Evolutionary conservation across 225 moss, liverwort and hornwort genomes (phyloP).

Genomic region (Physcomitrium patens): DNA sequence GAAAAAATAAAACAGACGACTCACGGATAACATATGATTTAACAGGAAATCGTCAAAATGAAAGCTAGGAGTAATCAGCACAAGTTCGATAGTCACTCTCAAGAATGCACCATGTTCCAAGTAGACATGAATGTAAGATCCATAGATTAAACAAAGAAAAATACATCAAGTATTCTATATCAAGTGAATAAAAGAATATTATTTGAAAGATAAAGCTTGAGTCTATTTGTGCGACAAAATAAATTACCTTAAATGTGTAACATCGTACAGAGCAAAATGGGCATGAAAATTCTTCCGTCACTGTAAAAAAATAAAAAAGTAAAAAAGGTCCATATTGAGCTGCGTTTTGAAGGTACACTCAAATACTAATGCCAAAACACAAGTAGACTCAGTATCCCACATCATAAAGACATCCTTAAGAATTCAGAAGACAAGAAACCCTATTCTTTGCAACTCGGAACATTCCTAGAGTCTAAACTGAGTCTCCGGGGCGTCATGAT

Average conservation of each 20-base stretch:
- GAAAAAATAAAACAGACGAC: conserved; percentile 2
- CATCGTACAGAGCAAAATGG: conserved; percentile 88
- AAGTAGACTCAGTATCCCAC: conserved; percentile 1
- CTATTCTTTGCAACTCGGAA: not conserved
- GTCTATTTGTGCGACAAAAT: not conserved
- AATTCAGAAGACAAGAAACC: no score
- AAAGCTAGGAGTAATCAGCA: not conserved
- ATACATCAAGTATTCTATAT: no score
- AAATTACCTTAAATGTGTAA: conserved; percentile 80
- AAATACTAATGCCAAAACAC: no score
- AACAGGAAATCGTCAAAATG: conserved; percentile 15
- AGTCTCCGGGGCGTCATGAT: conserved; percentile 4
- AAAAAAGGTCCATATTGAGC: conserved; percentile 5
- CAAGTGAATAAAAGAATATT: no score
- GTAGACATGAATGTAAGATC: not conserved
- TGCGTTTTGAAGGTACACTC: not conserved
- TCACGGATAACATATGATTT: conserved; percentile 16
- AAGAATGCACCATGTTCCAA: conserved; percentile 16
- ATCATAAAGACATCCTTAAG: conserved; percentile 8
- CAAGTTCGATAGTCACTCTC: not conserved
- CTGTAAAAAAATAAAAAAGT: conserved; percentile 50
- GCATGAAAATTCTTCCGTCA: conserved; percentile 87
- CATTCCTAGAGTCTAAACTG: not conserved
- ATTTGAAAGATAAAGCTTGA: not conserved
- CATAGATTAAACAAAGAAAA: no score